phyloP scores from a whole-genome alignment of 2,329 filamentous ascomycete genomes.

The Claviceps sp. region DNA sequence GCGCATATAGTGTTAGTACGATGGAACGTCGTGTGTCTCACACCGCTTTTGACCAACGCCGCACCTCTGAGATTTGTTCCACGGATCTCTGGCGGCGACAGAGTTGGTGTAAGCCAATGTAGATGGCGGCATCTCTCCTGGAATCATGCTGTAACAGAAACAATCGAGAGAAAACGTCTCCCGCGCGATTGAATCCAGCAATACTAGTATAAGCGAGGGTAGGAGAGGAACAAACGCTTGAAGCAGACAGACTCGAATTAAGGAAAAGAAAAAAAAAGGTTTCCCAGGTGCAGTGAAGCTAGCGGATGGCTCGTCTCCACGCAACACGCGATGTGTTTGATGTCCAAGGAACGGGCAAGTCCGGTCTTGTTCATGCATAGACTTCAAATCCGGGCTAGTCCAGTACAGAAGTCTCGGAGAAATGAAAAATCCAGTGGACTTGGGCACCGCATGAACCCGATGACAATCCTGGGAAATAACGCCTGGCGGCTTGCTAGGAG shows the following conservation, averaged over 20 bases:
- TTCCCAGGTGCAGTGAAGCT: neutral
- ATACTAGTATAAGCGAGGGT: neutral
- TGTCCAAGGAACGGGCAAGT: neutral
- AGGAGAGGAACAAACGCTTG: neutral
- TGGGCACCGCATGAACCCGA: slow-evolving; percentile 2
- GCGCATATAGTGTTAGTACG: slow-evolving; percentile 6
- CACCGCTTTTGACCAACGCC: slow-evolving; percentile 8
- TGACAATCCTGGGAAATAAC: neutral
- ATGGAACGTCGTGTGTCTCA: slow-evolving; percentile 10
- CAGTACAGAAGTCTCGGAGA: neutral
- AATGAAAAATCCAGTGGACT: slow-evolving; percentile 4
- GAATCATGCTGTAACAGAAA: slow-evolving; percentile 18
- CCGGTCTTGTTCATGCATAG: neutral
- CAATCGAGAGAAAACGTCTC: neutral
- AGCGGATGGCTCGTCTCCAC: neutral
- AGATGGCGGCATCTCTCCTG: slow-evolving; percentile 31
- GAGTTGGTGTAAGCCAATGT: slow-evolving; percentile 34
- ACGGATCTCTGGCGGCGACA: slow-evolving; percentile 32
- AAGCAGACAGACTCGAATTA: neutral
- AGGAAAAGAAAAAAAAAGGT: neutral
- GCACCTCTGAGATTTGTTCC: slow-evolving; percentile 41
- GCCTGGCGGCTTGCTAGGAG: slow-evolving; percentile 2
- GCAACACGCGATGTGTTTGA: neutral
- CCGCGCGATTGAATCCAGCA: neutral
- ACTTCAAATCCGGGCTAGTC: neutral